Evolutionary conservation across 2,329 filamentous ascomycete genomes (phyloP).

Genomic region (Alternaria arborescens): DNA sequence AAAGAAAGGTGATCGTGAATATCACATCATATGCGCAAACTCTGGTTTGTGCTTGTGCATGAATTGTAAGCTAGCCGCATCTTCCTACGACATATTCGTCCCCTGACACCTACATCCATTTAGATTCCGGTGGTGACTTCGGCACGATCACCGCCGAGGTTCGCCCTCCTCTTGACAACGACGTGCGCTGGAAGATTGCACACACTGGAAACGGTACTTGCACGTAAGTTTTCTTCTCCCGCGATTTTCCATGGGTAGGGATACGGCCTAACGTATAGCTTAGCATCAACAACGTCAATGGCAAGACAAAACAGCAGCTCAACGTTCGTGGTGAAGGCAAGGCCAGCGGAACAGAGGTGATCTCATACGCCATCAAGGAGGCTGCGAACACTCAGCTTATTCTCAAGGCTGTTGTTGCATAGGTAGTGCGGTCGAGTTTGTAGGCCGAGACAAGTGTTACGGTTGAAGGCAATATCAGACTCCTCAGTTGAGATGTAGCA

Average conservation of each 20-base stretch:
- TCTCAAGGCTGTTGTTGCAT: neutral
- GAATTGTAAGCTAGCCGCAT: neutral
- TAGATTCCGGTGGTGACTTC: neutral
- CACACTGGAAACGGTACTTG: neutral
- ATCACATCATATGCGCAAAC: slow-evolving; percentile 7
- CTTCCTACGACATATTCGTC: neutral
- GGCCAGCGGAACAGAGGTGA: neutral
- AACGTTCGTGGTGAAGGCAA: neutral
- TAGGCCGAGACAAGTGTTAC: neutral
- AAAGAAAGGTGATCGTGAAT: neutral
- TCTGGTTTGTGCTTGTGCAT: slow-evolving; percentile 7
- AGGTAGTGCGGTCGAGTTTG: neutral
- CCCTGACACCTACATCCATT: neutral
- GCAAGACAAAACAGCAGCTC: slow-evolving; percentile 2
- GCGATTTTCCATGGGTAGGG: too few relatives aligned
- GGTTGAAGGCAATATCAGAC: neutral
- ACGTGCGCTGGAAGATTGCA: slow-evolving; percentile 2
- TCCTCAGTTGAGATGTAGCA: too few relatives aligned
- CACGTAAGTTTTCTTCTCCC: neutral
- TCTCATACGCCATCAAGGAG: neutral
- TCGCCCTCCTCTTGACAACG: neutral
- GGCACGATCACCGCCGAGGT: too few relatives aligned
- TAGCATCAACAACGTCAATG: slow-evolving; percentile 10
- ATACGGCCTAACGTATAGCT: neutral
- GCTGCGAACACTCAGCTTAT: neutral